phyloP scores from a whole-genome alignment of 139 green algal genomes.

The Picochlorum sp. region DNA sequence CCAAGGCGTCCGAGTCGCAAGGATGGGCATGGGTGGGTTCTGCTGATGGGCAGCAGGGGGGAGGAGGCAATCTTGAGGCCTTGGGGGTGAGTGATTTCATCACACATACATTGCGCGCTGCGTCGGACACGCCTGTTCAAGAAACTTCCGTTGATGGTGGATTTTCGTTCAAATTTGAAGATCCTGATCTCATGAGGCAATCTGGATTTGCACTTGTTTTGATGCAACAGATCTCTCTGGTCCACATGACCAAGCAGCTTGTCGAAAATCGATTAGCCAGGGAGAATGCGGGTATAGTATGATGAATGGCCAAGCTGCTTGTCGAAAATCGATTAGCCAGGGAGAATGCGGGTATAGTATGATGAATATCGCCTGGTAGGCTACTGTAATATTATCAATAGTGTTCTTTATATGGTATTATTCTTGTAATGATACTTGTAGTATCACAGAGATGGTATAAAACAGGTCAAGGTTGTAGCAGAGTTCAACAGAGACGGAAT shows the following conservation, averaged over 20 bases:
- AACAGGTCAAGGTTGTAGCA: too few relatives aligned
- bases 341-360: too few relatives aligned
- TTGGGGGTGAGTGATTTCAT: constrained; percentile 33
- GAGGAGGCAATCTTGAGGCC: constrained; percentile 13
- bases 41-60: constrained; percentile 15
- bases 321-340: background rate
- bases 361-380: too few relatives aligned
- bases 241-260: constrained; percentile 7
- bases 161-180: constrained; percentile 20
- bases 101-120: constrained; percentile 14
- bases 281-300: too few relatives aligned
- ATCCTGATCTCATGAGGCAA: constrained; percentile 17
- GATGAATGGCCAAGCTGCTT: too few relatives aligned
- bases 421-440: too few relatives aligned
- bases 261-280: background rate
- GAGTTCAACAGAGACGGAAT: too few relatives aligned
- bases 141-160: background rate
- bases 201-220: constrained; percentile 22
- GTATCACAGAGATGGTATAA: too few relatives aligned
- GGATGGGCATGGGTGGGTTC: constrained; percentile 26
- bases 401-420: too few relatives aligned
- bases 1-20: background rate
- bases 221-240: constrained; percentile 21
- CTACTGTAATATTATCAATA: too few relatives aligned
- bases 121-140: background rate